phyloP scores from a whole-genome alignment of 331 rosid genomes.

The Pyrus hybrid region DNA sequence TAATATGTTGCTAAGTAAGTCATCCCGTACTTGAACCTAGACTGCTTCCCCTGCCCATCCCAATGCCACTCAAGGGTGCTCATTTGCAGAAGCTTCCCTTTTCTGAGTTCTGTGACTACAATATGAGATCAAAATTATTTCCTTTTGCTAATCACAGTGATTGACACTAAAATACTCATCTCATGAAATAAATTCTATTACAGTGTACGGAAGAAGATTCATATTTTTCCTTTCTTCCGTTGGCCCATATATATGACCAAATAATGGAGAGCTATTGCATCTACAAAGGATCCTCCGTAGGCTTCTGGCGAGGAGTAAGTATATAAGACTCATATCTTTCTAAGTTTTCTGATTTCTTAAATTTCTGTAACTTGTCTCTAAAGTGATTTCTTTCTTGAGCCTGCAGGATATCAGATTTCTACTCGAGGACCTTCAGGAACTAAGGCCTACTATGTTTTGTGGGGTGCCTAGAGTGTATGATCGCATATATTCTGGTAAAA shows the following conservation, averaged over 20 bases:
- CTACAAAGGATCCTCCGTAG: slow-evolving; percentile 73
- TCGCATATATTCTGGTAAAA: slow-evolving; percentile 67
- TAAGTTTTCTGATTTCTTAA: neutral
- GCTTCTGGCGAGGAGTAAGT: slow-evolving; percentile 95
- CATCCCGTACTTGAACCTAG: too few species aligned
- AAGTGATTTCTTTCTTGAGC: slow-evolving; percentile 8
- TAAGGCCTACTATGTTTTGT: slow-evolving; percentile 74
- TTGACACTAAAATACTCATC: neutral
- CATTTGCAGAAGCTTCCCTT: too few species aligned
- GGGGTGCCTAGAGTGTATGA: slow-evolving; percentile 93
- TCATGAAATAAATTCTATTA: neutral
- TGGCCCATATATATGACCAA: slow-evolving; percentile 91
- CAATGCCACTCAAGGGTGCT: too few species aligned
- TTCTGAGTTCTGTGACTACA: neutral
- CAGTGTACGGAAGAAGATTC: slow-evolving; percentile 72
- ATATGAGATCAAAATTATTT: neutral
- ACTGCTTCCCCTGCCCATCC: too few species aligned
- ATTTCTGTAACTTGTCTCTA: neutral
- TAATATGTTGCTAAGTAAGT: too few species aligned
- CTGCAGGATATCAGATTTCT: slow-evolving; percentile 75
- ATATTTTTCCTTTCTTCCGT: slow-evolving; percentile 86
- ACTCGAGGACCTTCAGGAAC: slow-evolving; percentile 71
- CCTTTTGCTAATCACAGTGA: neutral
- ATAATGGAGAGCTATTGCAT: slow-evolving; percentile 79
- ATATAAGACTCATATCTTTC: slow-evolving; percentile 5